Conservation (phyloP, 2,329 filamentous ascomycete genomes). For the Akanthomyces lecanii region DNA sequence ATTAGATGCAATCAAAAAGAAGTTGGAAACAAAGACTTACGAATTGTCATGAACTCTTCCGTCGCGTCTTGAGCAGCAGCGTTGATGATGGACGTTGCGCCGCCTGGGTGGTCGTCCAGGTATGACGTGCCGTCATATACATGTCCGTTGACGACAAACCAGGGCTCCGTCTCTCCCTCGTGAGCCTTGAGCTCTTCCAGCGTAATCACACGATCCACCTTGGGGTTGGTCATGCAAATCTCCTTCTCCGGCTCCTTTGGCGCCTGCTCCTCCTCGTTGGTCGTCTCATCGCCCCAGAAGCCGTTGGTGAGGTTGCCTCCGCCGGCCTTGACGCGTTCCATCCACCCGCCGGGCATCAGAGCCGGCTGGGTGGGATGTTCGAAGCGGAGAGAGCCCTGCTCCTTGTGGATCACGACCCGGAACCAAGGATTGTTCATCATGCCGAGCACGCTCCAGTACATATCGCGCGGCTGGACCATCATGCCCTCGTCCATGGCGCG, state of each 20-base stretch:
- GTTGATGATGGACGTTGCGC: conserved; percentile 76
- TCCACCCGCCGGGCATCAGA: conserved; percentile 78
- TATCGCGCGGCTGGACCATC: conserved; percentile 81
- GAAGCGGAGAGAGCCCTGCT: conserved; percentile 61
- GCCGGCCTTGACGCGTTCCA: conserved; percentile 81
- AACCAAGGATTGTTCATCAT: conserved; percentile 99
- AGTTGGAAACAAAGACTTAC: conserved; percentile 48
- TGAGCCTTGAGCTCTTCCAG: conserved; percentile 70
- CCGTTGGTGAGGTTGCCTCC: conserved; percentile 79
- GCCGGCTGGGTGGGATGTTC: conserved; percentile 86
- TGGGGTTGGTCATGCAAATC: conserved; percentile 72
- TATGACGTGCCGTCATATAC: conserved; percentile 85
- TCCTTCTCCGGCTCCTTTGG: conserved; percentile 53
- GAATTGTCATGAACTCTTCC: conserved; percentile 89
- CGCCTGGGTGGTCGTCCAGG: conserved; percentile 78
- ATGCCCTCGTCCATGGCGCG: conserved; percentile 87
- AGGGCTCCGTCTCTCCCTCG: conserved; percentile 61
- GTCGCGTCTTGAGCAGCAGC: conserved; percentile 78
- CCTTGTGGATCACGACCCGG: conserved; percentile 69
- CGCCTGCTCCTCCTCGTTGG: conserved; percentile 38
- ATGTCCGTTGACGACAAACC: conserved; percentile 85
- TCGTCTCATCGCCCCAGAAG: conserved; percentile 73
- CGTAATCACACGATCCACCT: conserved; percentile 58
- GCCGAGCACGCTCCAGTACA: conserved; percentile 92
- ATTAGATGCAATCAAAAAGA: conserved; percentile 22